These are phyloP conservation scores for Brassica cretica DNA, from an alignment of 345 rosid genomes.

Conservation along the genomic window DNA sequence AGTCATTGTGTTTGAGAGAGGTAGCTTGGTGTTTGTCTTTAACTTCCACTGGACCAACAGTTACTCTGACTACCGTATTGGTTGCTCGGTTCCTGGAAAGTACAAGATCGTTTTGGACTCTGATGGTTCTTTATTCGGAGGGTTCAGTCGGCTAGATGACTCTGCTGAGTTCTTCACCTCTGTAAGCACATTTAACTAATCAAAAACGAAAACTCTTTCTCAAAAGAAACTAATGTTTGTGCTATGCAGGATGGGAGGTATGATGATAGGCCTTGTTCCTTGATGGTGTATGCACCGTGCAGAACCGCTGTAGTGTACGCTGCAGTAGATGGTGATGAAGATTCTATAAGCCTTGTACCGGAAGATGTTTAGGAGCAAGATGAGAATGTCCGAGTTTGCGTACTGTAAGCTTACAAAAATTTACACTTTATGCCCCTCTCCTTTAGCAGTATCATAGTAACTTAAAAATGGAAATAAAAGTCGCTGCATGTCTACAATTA, in stretches of 20 bases:
- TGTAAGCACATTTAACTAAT: constrained; percentile 49
- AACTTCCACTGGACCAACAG: constrained; percentile 92
- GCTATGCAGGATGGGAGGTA: constrained; percentile 66
- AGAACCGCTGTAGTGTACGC: constrained; percentile 93
- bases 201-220: not conserved
- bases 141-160: constrained; percentile 63
- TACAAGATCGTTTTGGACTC: constrained; percentile 89
- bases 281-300: constrained; percentile 79
- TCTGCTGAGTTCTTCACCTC: constrained; percentile 64
- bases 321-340: constrained; percentile 50
- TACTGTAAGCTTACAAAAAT: constrained; percentile 29
- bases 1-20: constrained; percentile 80
- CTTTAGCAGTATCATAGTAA: constrained; percentile 12
- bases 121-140: constrained; percentile 76
- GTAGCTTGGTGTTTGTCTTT: constrained; percentile 81
- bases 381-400: not conserved
- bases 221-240: constrained; percentile 11
- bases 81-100: constrained; percentile 86
- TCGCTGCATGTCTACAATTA: constrained; percentile 9
- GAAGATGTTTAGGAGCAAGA: constrained; percentile 29
- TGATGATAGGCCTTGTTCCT: constrained; percentile 68
- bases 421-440: too few species aligned
- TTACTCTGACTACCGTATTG: constrained; percentile 76
- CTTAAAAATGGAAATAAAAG: constrained; percentile 6
- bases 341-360: constrained; percentile 25